Percentiles rank a stretch among this genome's conserved stretches.
phyloP scores from a whole-genome alignment of 257 asterid species.

The Eustoma russellianum region DNA sequence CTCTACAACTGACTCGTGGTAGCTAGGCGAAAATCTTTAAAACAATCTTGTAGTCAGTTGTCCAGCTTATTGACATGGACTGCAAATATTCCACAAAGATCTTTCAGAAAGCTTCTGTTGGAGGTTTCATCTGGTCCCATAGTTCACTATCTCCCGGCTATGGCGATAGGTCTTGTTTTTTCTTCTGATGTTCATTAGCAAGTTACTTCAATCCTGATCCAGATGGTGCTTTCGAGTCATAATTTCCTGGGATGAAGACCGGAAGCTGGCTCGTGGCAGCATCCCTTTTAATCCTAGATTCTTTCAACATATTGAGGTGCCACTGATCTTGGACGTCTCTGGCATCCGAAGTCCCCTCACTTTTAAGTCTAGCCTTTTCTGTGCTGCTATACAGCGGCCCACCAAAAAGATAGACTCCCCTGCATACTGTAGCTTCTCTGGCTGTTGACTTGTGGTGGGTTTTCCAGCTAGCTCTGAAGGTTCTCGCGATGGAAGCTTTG shows the following conservation, averaged over 20 bases:
- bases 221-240: slow-evolving; percentile 30
- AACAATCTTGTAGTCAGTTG: slow-evolving; percentile 28
- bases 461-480: slow-evolving; percentile 22
- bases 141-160: neutral
- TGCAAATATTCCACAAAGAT: slow-evolving; percentile 2
- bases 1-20: neutral
- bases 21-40: slow-evolving; percentile 26
- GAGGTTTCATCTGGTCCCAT: slow-evolving; percentile 35
- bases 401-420: slow-evolving; percentile 92
- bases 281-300: slow-evolving; percentile 67
- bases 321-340: slow-evolving; percentile 43
- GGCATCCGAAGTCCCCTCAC: slow-evolving; percentile 33
- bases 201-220: slow-evolving; percentile 39
- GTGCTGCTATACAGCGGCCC: slow-evolving; percentile 88
- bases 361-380: slow-evolving; percentile 35
- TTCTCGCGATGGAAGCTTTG: slow-evolving; percentile 34
- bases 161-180: neutral
- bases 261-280: slow-evolving; percentile 88
- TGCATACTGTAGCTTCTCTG: slow-evolving; percentile 60
- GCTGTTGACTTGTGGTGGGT: slow-evolving; percentile 32
- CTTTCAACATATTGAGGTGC: slow-evolving; percentile 33
- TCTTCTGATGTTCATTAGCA: neutral
- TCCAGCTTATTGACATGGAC: slow-evolving; percentile 7
- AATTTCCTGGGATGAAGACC: slow-evolving; percentile 65
- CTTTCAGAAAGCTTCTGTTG: slow-evolving; percentile 9